These are phyloP conservation scores for Pleomassaria siparia DNA, from an alignment of 2,329 filamentous ascomycete species.

Conservation along the genomic window DNA sequence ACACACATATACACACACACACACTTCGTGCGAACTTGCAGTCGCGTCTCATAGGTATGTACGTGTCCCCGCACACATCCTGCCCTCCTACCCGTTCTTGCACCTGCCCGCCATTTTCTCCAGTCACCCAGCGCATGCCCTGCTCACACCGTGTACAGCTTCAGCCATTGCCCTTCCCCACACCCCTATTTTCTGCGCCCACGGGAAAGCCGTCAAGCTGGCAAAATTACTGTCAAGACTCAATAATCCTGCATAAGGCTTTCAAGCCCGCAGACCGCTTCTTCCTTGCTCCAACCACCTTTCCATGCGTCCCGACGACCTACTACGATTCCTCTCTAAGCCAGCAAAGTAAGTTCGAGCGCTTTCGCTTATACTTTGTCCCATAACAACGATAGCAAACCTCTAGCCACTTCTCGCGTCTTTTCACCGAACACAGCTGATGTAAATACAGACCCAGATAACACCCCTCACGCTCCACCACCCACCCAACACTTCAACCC, in stretches of 20 bases:
- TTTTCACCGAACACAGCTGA: conserved; percentile 1
- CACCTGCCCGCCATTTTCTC: conserved; percentile 7
- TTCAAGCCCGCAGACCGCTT: conserved; percentile 38
- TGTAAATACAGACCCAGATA: conserved; percentile 63
- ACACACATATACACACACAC: too few species aligned
- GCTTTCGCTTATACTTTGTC: not conserved
- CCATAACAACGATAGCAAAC: not conserved
- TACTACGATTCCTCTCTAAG: conserved; percentile 91
- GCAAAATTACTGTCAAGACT: conserved; percentile 23
- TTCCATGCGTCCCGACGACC: conserved; percentile 89
- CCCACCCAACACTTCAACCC: conserved; percentile 23
- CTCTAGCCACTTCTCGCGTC: not conserved
- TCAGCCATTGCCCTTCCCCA: conserved; percentile 16
- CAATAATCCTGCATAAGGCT: conserved; percentile 38
- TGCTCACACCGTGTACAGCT: not conserved
- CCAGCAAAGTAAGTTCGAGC: conserved; percentile 76
- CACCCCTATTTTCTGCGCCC: conserved; percentile 7
- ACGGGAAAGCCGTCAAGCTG: conserved; percentile 33
- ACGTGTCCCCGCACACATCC: conserved; percentile 1
- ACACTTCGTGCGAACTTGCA: not conserved
- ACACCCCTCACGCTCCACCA: conserved; percentile 55
- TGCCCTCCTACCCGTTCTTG: not conserved
- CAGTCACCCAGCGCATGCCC: conserved; percentile 14
- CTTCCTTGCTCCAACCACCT: conserved; percentile 23
- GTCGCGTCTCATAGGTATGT: conserved; percentile 10